Evolutionary conservation across 1,284 basidiomycete genomes (phyloP).

Genomic region (Puccinia triticina): DNA sequence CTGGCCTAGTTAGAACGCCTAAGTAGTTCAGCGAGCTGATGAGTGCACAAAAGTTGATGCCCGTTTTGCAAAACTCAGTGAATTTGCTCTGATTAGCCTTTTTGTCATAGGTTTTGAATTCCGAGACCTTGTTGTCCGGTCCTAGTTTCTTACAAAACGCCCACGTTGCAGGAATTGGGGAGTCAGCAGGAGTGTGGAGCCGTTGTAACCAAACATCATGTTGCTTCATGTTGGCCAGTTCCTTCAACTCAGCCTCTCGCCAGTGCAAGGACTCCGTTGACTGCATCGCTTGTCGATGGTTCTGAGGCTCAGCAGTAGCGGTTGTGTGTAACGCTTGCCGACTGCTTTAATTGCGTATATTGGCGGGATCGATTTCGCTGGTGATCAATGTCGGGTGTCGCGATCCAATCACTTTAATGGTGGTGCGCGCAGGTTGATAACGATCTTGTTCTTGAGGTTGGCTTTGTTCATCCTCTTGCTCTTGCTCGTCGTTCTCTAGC

Average conservation of each 20-base stretch:
- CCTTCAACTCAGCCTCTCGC: background rate
- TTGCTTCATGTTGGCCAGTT: background rate
- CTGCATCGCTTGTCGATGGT: background rate
- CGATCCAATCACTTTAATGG: no score
- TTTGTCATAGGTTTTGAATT: background rate
- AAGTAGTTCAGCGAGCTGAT: slow-evolving; percentile 6
- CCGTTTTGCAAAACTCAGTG: background rate
- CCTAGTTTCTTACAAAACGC: no score
- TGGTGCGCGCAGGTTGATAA: no score
- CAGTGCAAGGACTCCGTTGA: background rate
- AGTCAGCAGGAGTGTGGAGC: background rate
- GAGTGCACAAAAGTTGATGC: background rate
- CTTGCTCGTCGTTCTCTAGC: no score
- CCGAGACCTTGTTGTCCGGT: background rate
- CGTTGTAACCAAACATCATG: background rate
- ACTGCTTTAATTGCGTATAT: no score
- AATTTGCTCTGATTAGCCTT: background rate
- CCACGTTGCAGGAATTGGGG: background rate
- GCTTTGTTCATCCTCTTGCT: no score
- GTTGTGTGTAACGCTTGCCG: no score
- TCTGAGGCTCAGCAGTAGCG: background rate
- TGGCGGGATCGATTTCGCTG: no score
- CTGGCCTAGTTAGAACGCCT: background rate
- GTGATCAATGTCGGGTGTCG: no score
- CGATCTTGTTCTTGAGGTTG: no score